Evolutionary conservation across 768 basidiomycete species (phyloP), one percentile per base, ranked within the genome.

Genomic region (Podaxis carcinomalis): DNA sequence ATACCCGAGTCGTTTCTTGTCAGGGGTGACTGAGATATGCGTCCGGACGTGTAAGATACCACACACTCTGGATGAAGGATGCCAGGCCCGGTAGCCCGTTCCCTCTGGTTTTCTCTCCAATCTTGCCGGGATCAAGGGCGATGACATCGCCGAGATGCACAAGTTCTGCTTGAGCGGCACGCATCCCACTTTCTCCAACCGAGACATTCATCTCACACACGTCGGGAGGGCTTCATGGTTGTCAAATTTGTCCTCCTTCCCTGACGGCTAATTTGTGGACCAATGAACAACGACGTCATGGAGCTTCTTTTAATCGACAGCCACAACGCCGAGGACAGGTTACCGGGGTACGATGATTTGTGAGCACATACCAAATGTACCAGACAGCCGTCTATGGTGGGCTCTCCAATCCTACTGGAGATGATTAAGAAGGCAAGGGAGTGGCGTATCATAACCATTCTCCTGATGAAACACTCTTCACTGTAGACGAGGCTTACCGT

Each of bases 291-390:
- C 21, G 51, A 42, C 1, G 23, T 16, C 35, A 36, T 16, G 44
- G 36, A n/a, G 27, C 49, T 51, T 36, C 52, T 40, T 47, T 28
- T 25, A 13, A 10, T 37, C 46, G 27, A 19, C 16, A 35, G 23
- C 23, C 21, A 3, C 35, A 61, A 61, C 23, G 54, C 59, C 59
- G 59, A 61, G 59, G 59, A 47, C 37, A 13, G 54, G 21, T 42
- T 56, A 44, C 57, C 47, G 46, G 32, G 44, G 32, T 57, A 19
- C 11, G n/a, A 3, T 10, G 5, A 23, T 2, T 35, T 25, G 21
- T 49, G 32, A 47, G 23, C n/a, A 19, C 14, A 28, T 25, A 51
- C 19, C 40, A 40, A 56, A 56, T 27, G 14, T 44, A 39, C 14
- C 16, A 44, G 25, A 40, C 10, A 28, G 54, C 47, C 23, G 23